A percentile compares a stretch with the other conserved stretches of the same genome.
Evolutionary conservation across 75 land plant genomes (phyloP).

Genomic region (Selaginella tamariscina): DNA sequence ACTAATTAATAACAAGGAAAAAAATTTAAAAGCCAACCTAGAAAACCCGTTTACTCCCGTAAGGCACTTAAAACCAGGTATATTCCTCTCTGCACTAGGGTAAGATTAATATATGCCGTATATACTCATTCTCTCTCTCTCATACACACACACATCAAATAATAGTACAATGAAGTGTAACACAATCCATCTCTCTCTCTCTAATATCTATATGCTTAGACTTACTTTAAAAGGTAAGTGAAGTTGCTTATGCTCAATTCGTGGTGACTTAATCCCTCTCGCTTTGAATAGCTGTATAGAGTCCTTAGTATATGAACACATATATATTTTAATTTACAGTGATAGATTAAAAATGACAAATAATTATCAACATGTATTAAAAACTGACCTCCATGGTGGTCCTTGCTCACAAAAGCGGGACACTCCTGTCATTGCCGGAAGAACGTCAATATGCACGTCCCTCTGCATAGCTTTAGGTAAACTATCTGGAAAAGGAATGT

Average conservation of each 20-base stretch:
- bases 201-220: not conserved
- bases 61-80: constrained; percentile 59
- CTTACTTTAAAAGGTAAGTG: constrained; percentile 78
- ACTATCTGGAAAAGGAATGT: not conserved
- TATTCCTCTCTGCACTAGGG: constrained; percentile 39
- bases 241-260: constrained; percentile 47
- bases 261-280: constrained; percentile 46
- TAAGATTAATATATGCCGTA: no score
- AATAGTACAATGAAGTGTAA: not conserved
- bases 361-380: constrained; percentile 3
- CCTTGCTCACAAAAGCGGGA: constrained; percentile 75
- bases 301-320: constrained; percentile 6
- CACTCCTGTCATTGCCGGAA: constrained; percentile 94
- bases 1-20: constrained; percentile 10
- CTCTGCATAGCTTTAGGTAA: constrained; percentile 8
- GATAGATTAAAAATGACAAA: not conserved
- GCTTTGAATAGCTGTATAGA: constrained; percentile 68
- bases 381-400: constrained; percentile 70
- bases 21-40: constrained; percentile 24
- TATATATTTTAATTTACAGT: not conserved
- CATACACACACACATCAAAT: not conserved
- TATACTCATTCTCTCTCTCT: no score
- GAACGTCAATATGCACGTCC: constrained; percentile 74
- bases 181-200: not conserved
- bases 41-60: constrained; percentile 53